A percentile compares a stretch with the other conserved stretches of the same genome.
These are phyloP conservation scores for Inosperma sp. DNA, from an alignment of 768 basidiomycete species.

Conservation along the genomic window DNA sequence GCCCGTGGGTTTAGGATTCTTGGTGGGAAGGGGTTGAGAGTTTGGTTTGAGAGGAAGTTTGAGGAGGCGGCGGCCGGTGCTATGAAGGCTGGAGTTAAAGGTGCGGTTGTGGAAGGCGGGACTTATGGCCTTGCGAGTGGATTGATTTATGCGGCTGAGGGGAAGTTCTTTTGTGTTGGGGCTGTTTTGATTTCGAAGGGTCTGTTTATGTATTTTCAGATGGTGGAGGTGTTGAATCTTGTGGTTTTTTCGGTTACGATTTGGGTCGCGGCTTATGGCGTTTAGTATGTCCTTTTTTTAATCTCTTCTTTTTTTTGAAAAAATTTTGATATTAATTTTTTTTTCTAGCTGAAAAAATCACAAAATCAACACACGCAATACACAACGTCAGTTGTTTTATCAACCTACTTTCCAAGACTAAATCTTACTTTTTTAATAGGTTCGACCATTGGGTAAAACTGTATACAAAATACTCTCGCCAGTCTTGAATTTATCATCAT, in stretches of 20 bases:
- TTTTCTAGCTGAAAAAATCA: no score
- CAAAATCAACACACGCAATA: no score
- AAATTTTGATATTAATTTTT: background rate
- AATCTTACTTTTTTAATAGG: no score
- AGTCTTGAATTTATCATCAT: no score
- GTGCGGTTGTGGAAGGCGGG: conserved; percentile 86
- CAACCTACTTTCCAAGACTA: no score
- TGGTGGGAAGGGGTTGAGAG: conserved; percentile 18
- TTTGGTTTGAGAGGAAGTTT: conserved; percentile 70
- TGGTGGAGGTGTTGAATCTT: conserved; percentile 87
- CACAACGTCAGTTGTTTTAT: no score
- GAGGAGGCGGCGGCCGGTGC: conserved; percentile 57
- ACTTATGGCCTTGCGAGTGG: conserved; percentile 76
- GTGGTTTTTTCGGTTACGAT: conserved; percentile 93
- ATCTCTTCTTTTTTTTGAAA: background rate
- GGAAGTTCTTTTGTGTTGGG: conserved; percentile 86
- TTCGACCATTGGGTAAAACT: no score
- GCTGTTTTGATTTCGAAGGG: conserved; percentile 76
- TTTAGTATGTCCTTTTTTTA: conserved; percentile 64
- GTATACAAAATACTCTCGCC: no score
- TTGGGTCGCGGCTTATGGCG: conserved; percentile 80
- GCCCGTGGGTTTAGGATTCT: background rate
- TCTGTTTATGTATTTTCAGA: conserved; percentile 78
- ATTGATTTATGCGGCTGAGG: conserved; percentile 85
- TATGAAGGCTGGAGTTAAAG: conserved; percentile 60